Evolutionary conservation across 2,329 filamentous ascomycete genomes (phyloP), one percentile per base, ranked within the genome.

Genomic region (Calonectria pseudoreteaudii): DNA sequence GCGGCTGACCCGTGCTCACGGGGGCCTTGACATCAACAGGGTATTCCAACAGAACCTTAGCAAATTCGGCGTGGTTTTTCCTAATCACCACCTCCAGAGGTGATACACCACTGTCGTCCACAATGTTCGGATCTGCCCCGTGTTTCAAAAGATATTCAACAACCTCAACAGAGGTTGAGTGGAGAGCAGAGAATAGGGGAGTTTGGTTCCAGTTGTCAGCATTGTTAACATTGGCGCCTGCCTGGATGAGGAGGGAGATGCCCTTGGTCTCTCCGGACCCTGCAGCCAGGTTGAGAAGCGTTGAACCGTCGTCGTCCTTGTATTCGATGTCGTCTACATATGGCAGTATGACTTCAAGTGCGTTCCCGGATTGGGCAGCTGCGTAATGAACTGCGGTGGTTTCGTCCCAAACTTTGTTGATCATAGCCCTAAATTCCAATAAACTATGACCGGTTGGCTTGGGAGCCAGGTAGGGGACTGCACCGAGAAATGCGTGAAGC

Each of bases 381-480:
- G 77, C 77, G 64, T 74, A 75, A 60, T 78, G 77, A 18, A 74
- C 44, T 4, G 77, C 76, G 9, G 76, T 77, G 10, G 72, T 76
- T 13, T 76, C 75, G 26, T 72, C 74, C 76, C 76, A 78, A 5
- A 70, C 31, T 8, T 70, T 41, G 30, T 78, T 77, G 23, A 76
- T 30, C 49, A 76, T 75, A 16, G 18, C 34, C 64, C 52, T 71
- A 18, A 77, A 67, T 11, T 74, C 68, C 26, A n/a, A 64, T 23
- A 50, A 60, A 14, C 38, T 68, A 8, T 50, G 67, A 1, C 47
- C 65, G 6, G 18, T 65, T 9, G 66, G 50, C n/a, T 36, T 56
- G 1, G 52, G 16, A 5, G 72, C 68, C 31, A 72, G 1, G n/a
- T 71, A 70, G 4, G 74, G 62, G 4, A 76, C 47, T 11, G 52